Conservation (phyloP, 1,139 yeast species). For the Pneumocystis sp. region DNA sequence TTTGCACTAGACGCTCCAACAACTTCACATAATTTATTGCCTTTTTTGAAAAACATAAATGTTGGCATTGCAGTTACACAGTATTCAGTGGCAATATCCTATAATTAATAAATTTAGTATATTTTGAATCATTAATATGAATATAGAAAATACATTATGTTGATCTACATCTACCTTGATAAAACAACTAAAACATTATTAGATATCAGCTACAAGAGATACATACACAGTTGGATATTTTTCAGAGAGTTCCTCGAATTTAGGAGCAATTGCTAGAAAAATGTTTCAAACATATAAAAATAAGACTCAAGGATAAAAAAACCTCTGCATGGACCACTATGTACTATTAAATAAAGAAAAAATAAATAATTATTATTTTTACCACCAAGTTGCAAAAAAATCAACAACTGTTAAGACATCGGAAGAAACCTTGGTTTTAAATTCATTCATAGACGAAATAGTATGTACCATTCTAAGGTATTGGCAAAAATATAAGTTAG, state of each 20-base stretch:
- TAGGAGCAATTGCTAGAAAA: slow-evolving; percentile 62
- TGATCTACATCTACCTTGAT: slow-evolving; percentile 78
- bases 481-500: neutral
- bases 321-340: neutral
- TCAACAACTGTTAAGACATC: slow-evolving; percentile 66
- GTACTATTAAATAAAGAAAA: neutral
- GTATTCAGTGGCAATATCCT: slow-evolving; percentile 58
- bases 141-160: slow-evolving; percentile 14
- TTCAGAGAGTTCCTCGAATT: slow-evolving; percentile 58
- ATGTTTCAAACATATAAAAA: neutral
- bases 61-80: slow-evolving; percentile 86
- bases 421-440: slow-evolving; percentile 38
- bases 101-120: slow-evolving; percentile 19
- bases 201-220: neutral
- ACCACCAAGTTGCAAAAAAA: slow-evolving; percentile 94
- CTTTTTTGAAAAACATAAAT: slow-evolving; percentile 59
- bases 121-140: neutral
- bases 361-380: slow-evolving; percentile 58
- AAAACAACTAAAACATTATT: slow-evolving; percentile 26
- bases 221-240: slow-evolving; percentile 39
- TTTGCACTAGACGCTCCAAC: neutral
- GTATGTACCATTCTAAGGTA: neutral
- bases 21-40: slow-evolving; percentile 45
- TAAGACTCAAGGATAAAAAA: neutral
- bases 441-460: slow-evolving; percentile 32